phyloP scores from a whole-genome alignment of 2,329 filamentous ascomycete genomes.

The Xylaria sp. region DNA sequence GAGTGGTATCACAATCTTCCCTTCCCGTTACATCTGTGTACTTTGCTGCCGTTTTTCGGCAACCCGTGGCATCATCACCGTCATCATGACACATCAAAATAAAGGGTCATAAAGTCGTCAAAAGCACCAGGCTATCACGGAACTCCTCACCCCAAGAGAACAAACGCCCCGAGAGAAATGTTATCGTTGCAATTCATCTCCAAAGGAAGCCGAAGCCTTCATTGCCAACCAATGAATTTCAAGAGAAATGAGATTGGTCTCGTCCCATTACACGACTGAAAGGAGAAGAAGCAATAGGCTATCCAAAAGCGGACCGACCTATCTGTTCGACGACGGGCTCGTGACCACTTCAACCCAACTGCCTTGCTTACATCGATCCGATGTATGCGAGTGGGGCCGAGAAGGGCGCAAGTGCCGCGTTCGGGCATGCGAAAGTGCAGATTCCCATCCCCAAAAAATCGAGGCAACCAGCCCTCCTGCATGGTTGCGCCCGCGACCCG shows the following conservation, averaged over 20 bases:
- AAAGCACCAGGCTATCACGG: background rate
- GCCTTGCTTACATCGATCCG: constrained; percentile 8
- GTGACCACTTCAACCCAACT: constrained; percentile 13
- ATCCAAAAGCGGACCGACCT: constrained; percentile 6
- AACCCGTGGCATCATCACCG: constrained; percentile 19
- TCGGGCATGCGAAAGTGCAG: constrained; percentile 20
- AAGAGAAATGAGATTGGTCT: background rate
- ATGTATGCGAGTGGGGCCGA: constrained; percentile 23
- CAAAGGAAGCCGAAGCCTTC: constrained; percentile 7
- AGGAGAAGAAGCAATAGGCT: background rate
- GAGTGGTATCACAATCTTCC: constrained; percentile 25
- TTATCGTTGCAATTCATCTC: background rate
- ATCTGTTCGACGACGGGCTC: constrained; percentile 9
- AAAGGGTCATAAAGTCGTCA: constrained; percentile 28
- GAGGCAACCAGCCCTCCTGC: constrained; percentile 30
- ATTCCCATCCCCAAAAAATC: constrained; percentile 7
- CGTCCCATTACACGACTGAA: constrained; percentile 1
- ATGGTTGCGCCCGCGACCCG: constrained; percentile 29
- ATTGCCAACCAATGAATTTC: constrained; percentile 17
- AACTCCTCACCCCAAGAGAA: background rate
- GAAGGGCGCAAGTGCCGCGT: constrained; percentile 9
- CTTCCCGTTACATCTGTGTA: background rate
- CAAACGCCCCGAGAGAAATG: constrained; percentile 4
- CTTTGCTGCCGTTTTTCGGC: background rate
- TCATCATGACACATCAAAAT: constrained; percentile 8